Percentiles rank a stretch among this genome's conserved stretches.
Conservation (phyloP, 805 yeast species). For the Metschnikowia drakensbergensis region DNA sequence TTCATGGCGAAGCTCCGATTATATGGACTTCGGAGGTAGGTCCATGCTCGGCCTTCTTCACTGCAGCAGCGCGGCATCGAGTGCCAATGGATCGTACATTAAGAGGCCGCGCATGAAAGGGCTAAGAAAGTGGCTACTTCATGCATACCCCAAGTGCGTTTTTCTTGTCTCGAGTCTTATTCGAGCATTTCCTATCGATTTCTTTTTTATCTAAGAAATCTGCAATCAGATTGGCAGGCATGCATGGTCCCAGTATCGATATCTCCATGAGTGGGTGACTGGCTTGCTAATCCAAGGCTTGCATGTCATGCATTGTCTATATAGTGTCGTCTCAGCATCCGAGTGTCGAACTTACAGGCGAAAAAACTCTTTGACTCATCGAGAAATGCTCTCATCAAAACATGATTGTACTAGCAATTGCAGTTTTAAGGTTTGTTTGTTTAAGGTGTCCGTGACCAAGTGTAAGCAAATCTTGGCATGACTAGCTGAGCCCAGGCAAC, state of each 20-base stretch:
- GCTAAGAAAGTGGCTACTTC: constrained; percentile 1
- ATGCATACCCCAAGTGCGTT: not conserved
- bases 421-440: not conserved
- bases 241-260: constrained; percentile 1
- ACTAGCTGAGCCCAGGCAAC: not conserved
- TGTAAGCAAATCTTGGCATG: not conserved
- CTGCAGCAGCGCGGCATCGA: constrained; percentile 1
- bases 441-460: too few relatives aligned
- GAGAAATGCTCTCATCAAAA: too few relatives aligned
- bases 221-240: not conserved
- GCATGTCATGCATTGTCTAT: not conserved
- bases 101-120: not conserved
- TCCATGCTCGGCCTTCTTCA: constrained; percentile 4
- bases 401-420: too few relatives aligned
- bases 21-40: not conserved
- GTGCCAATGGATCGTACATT: not conserved
- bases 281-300: not conserved
- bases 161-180: not conserved
- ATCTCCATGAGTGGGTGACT: constrained; percentile 1
- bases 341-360: too few relatives aligned
- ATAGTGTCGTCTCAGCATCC: too few relatives aligned
- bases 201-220: constrained; percentile 2
- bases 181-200: not conserved
- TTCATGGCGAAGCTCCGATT: not conserved
- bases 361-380: too few relatives aligned